Percentiles rank a stretch among this genome's conserved stretches.
phyloP scores from a whole-genome alignment of 371 early-diverging fungal species.

The Blastocladiella emersonii region DNA sequence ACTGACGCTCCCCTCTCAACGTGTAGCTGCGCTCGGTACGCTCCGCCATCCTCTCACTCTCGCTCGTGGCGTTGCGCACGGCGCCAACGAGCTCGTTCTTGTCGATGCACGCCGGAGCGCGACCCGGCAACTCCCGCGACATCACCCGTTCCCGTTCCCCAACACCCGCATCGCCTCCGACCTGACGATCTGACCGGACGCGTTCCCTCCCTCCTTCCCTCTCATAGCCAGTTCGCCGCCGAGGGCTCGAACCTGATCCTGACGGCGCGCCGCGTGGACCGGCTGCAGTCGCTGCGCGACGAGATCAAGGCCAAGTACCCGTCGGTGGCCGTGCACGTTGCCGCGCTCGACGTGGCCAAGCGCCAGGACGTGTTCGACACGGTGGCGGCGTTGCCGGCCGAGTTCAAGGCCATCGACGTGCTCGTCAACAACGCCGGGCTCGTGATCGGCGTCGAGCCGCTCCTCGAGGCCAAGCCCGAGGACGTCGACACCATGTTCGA shows the following conservation, averaged over 20 bases:
- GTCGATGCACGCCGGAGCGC: too few species aligned
- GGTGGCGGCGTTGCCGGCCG: conserved; percentile 35
- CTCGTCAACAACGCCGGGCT: conserved; percentile 64
- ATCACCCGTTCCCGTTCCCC: too few species aligned
- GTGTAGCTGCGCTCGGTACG: neutral
- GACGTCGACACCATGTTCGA: conserved; percentile 69
- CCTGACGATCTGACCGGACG: too few species aligned
- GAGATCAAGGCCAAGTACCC: conserved; percentile 39
- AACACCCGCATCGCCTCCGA: neutral
- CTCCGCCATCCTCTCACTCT: too few species aligned
- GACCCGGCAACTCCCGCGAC: too few species aligned
- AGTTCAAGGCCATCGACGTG: conserved; percentile 50
- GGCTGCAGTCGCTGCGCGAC: conserved; percentile 39
- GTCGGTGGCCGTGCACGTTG: conserved; percentile 35
- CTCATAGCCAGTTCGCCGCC: conserved; percentile 74
- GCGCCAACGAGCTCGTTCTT: too few species aligned
- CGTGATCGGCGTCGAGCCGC: conserved; percentile 65
- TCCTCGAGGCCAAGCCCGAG: conserved; percentile 43
- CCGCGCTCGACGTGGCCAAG: conserved; percentile 60
- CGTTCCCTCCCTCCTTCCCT: too few species aligned
- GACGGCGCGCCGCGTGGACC: conserved; percentile 63
- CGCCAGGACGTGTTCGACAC: conserved; percentile 36
- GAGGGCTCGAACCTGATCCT: conserved; percentile 64
- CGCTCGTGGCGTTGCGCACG: too few species aligned
- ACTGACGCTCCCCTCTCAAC: neutral